These are phyloP conservation scores for Xylaria sp. DNA, from an alignment of 495 filamentous ascomycete species.

Conservation along the genomic window DNA sequence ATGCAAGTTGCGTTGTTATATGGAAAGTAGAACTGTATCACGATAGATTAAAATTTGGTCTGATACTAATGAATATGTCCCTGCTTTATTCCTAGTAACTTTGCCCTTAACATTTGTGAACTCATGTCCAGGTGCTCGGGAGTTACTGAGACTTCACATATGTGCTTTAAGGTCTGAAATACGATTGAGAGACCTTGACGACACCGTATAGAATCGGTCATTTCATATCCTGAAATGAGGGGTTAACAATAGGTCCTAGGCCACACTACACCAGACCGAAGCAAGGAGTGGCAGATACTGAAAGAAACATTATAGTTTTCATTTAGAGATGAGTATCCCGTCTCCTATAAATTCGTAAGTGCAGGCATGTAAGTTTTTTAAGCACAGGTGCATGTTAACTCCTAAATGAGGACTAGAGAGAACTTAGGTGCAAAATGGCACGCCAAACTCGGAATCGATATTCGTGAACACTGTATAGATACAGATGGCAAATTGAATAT, in stretches of 20 bases:
- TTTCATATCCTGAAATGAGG: neutral
- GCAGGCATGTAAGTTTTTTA: neutral
- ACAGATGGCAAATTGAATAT: neutral
- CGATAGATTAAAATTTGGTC: neutral
- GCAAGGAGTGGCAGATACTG: neutral
- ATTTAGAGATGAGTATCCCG: neutral
- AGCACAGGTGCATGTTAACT: neutral
- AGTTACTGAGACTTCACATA: neutral
- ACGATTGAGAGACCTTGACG: neutral
- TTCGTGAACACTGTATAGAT: neutral
- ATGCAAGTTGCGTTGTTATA: neutral
- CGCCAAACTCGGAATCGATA: neutral
- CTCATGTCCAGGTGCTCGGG: neutral
- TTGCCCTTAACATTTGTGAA: neutral
- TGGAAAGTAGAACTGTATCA: neutral
- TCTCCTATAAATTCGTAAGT: neutral
- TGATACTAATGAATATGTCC: neutral
- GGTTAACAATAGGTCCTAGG: neutral
- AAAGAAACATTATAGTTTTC: neutral
- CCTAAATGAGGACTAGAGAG: neutral
- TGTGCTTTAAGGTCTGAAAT: neutral
- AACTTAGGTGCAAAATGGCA: neutral
- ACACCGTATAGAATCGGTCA: neutral
- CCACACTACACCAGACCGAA: neutral
- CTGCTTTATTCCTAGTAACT: neutral